phyloP scores from a whole-genome alignment of 257 asterid genomes.

The Linderniella brevidens region DNA sequence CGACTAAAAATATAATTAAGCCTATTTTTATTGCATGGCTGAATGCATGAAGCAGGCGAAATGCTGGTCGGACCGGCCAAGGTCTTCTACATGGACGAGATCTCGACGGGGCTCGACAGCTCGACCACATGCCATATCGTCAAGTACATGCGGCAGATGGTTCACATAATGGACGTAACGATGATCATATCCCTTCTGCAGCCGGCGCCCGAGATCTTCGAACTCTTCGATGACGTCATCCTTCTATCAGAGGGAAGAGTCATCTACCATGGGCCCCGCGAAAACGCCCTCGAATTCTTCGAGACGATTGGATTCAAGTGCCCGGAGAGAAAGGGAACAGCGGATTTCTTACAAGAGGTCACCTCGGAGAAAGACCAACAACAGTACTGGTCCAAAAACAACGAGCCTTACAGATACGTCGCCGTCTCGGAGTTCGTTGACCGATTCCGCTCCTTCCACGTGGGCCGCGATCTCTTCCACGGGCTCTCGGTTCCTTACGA shows the following conservation, averaged over 20 bases:
- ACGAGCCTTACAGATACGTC: conserved; percentile 23
- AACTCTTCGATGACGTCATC: conserved; percentile 44
- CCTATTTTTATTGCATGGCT: too few species aligned
- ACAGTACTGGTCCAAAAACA: conserved; percentile 47
- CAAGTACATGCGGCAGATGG: conserved; percentile 53
- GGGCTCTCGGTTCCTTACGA: conserved; percentile 36
- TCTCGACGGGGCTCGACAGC: conserved; percentile 57
- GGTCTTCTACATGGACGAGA: conserved; percentile 56
- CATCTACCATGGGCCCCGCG: conserved; percentile 57
- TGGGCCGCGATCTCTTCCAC: conserved; percentile 27
- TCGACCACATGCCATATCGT: conserved; percentile 53
- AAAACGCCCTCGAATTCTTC: conserved; percentile 33
- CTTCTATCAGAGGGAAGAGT: conserved; percentile 45
- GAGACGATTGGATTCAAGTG: conserved; percentile 48
- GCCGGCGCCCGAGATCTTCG: conserved; percentile 59
- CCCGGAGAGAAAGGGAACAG: conserved; percentile 52
- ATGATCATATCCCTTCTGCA: conserved; percentile 57
- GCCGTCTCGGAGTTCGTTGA: conserved; percentile 29
- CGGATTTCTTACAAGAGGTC: conserved; percentile 56
- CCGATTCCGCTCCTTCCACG: conserved; percentile 24
- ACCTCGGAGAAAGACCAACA: conserved; percentile 56
- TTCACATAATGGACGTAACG: conserved; percentile 47
- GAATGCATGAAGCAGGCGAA: too few species aligned
- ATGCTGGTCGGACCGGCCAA: conserved; percentile 71
- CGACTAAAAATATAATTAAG: too few species aligned